Base-by-base conservation (phyloP, 768 basidiomycete species). In the Melanogaster broomeanus region DNA sequence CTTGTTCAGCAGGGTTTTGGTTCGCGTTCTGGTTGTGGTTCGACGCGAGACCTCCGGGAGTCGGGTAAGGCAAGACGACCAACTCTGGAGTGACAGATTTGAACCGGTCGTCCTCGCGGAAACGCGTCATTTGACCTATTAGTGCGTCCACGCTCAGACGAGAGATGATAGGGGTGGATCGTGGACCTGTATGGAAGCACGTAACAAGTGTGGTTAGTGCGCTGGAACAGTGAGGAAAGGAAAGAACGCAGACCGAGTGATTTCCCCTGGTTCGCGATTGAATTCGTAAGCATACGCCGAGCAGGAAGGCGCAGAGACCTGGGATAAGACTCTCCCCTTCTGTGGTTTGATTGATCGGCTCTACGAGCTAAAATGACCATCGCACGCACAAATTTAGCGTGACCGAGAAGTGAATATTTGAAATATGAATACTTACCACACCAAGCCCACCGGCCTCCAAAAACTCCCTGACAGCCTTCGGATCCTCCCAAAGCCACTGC, bases 401-500 rank as follows among this genome's bases (percentile, higher is more conserved):
- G 2, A n/a, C n/a, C 35, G 35, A 37, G 18, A n/a, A 37, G 4
- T 18, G 35, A 18, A 18, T 2, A 11, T 19, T 19, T 16, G 35
- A 25, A 30, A 21, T 2, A 25, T 24, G 11, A 33, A 21, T 1
- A 82, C 93, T 62, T 68, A 98, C 95, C 61, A 94, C 85, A 48
- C 91, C 88, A 43, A 99, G 72, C 45, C 93, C 93, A 19, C 94
- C 93, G 7, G 92, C 87, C 61, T 91, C 86, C 56, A 99, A 74
- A 63, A 98, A 96, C 64, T 91, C 93, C 54, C 85, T 79, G 45
- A 97, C 93, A 0, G 90, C 87, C 46, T 77, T 81, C 0, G 94
- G 85, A 61, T 97, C 95, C 61, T 98, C 96, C 95, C 95, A 99
- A 7, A 97, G 75, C 97, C 97, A 99, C 55, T 94, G 92, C 4